A percentile compares a stretch with the other conserved stretches of the same genome.
Conservation (phyloP, 148 eudicot genomes). For the Simmondsia chinensis region DNA sequence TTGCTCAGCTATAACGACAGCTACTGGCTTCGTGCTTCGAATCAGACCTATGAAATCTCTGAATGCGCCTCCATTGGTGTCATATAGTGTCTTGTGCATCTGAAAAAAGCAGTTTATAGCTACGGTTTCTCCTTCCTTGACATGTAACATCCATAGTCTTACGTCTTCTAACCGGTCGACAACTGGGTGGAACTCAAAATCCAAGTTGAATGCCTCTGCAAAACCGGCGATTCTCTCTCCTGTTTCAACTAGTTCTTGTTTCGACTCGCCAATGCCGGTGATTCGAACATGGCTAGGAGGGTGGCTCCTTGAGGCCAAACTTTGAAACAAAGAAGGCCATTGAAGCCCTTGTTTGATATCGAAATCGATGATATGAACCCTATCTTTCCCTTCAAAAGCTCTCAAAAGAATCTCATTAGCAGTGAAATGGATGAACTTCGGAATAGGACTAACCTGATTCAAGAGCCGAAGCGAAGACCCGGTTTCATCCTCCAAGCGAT, state of each 20-base stretch:
- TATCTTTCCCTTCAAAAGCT: constrained; percentile 79
- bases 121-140: constrained; percentile 76
- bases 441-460: constrained; percentile 83
- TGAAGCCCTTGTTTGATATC: constrained; percentile 94
- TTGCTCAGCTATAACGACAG: constrained; percentile 71
- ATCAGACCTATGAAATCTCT: constrained; percentile 72
- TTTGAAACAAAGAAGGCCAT: constrained; percentile 86
- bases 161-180: constrained; percentile 91
- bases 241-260: constrained; percentile 79
- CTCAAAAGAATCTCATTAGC: constrained; percentile 81
- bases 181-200: constrained; percentile 84
- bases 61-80: constrained; percentile 36
- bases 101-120: constrained; percentile 71
- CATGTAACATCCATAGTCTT: constrained; percentile 96
- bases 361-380: constrained; percentile 82
- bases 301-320: constrained; percentile 46
- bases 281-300: constrained; percentile 89
- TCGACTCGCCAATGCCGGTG: constrained; percentile 85
- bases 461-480: constrained; percentile 59
- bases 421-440: constrained; percentile 82
- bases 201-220: constrained; percentile 59
- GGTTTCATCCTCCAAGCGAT: constrained; percentile 51
- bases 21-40: constrained; percentile 58
- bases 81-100: constrained; percentile 75
- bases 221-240: constrained; percentile 66